phyloP scores from a whole-genome alignment of 768 basidiomycete species.

The Lentinula guzmanii region DNA sequence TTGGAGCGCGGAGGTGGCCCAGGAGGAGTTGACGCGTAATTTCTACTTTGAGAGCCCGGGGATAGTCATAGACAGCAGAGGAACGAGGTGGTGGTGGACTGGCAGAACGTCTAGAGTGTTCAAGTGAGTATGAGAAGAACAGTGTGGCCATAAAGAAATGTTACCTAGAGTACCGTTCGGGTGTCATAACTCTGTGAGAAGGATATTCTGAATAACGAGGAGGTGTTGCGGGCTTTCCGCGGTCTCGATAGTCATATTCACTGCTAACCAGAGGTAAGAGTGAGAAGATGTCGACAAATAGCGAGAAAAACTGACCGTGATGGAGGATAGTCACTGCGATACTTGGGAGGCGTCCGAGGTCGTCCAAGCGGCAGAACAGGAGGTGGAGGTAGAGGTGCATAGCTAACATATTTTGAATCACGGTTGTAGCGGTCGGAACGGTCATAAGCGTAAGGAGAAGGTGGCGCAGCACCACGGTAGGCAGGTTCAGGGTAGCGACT shows the following conservation, averaged over 20 bases:
- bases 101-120: constrained; percentile 60
- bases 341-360: constrained; percentile 52
- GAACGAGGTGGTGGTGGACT: constrained; percentile 55
- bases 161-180: constrained; percentile 30
- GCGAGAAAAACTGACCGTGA: constrained; percentile 38
- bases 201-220: constrained; percentile 49
- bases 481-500: constrained; percentile 53
- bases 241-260: constrained; percentile 45
- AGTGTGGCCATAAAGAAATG: not conserved
- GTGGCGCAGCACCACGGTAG: constrained; percentile 44
- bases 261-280: constrained; percentile 21
- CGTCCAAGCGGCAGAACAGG: constrained; percentile 29
- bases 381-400: constrained; percentile 35
- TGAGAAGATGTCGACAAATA: not conserved
- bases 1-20: constrained; percentile 6
- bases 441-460: constrained; percentile 40
- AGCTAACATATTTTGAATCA: constrained; percentile 36
- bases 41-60: constrained; percentile 15
- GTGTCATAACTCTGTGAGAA: constrained; percentile 28
- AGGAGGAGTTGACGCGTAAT: constrained; percentile 2
- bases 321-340: constrained; percentile 55
- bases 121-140: not conserved
- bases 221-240: constrained; percentile 46
- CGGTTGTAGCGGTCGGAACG: constrained; percentile 61
- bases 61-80: constrained; percentile 39